Evolutionary conservation across 164 flowering plant species (phyloP).

Genomic region (Akebia trifoliata): DNA sequence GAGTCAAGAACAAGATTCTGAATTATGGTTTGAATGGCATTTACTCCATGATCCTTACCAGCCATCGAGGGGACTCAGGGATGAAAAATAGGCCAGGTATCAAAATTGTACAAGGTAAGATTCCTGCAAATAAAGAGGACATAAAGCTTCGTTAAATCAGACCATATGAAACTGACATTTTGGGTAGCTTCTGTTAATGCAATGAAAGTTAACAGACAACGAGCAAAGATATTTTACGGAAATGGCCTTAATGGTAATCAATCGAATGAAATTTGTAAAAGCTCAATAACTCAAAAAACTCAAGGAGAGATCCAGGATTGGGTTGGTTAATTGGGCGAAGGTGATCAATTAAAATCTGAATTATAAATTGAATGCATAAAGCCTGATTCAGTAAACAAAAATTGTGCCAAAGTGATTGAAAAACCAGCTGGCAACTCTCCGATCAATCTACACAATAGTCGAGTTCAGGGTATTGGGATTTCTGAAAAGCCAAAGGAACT

Average conservation of each 20-base stretch:
- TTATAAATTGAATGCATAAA: too few relatives aligned
- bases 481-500: too few relatives aligned
- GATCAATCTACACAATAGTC: too few relatives aligned
- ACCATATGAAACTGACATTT: not conserved
- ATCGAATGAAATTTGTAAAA: not conserved
- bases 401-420: too few relatives aligned
- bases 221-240: not conserved
- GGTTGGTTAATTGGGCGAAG: not conserved
- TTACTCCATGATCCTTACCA: conserved; percentile 44
- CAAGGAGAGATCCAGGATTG: not conserved
- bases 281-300: not conserved
- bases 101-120: conserved; percentile 74
- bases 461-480: too few relatives aligned
- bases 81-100: conserved; percentile 94
- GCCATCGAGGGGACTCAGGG: conserved; percentile 98
- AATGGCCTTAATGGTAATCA: not conserved
- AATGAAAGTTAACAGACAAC: not conserved
- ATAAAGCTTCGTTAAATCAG: not conserved
- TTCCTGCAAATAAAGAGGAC: conserved; percentile 47
- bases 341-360: too few relatives aligned
- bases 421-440: too few relatives aligned
- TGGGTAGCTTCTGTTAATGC: not conserved
- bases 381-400: too few relatives aligned
- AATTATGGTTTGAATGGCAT: not conserved
- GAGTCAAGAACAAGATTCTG: not conserved